These are phyloP conservation scores for Carex arenaria DNA, from an alignment of 202 grass and related monocot genomes.

Conservation along the genomic window DNA sequence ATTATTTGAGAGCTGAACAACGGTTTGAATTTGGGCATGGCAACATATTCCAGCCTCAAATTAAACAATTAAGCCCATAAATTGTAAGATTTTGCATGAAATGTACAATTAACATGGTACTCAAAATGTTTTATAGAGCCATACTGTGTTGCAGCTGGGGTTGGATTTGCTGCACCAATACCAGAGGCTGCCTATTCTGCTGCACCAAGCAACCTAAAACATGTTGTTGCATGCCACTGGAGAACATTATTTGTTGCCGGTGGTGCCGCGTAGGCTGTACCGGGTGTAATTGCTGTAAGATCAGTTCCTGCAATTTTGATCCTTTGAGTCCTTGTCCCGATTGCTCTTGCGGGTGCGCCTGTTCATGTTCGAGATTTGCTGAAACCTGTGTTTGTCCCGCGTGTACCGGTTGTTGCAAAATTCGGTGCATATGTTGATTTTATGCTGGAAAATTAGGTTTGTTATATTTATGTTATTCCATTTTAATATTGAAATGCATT, in stretches of 20 bases:
- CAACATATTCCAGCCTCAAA: neutral
- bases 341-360: conserved; percentile 45
- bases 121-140: conserved; percentile 30
- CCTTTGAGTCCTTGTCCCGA: conserved; percentile 23
- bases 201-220: conserved; percentile 22
- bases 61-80: neutral
- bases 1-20: neutral
- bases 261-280: conserved; percentile 20
- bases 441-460: neutral
- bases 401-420: conserved; percentile 14
- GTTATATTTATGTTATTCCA: neutral
- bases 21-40: neutral
- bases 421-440: conserved; percentile 17
- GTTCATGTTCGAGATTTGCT: conserved; percentile 42
- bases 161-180: conserved; percentile 56
- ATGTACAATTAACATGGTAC: neutral
- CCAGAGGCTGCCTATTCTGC: conserved; percentile 31
- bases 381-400: conserved; percentile 15
- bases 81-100: neutral
- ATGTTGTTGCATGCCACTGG: conserved; percentile 2
- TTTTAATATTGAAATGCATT: neutral
- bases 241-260: conserved; percentile 21
- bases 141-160: conserved; percentile 50
- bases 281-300: conserved; percentile 10
- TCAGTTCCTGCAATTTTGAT: conserved; percentile 4